A percentile compares a stretch with the other conserved stretches of the same genome.
Evolutionary conservation across 2,329 filamentous ascomycete species (phyloP).

Genomic region (Ophiocordyceps camponoti-leonardi): DNA sequence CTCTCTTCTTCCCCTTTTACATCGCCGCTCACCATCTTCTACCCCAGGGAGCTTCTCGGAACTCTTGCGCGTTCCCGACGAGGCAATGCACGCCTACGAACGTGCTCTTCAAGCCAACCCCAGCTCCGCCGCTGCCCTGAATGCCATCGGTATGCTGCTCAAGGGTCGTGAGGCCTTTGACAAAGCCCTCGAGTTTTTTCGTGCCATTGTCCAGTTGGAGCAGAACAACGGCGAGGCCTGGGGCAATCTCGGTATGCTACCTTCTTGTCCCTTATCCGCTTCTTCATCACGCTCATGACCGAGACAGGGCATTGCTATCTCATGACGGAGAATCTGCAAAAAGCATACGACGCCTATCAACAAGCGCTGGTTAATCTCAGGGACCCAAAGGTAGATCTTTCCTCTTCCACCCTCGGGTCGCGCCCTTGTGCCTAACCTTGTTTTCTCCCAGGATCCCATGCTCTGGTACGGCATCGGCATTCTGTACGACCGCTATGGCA

Average conservation of each 20-base stretch:
- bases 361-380: conserved; percentile 83
- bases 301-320: conserved; percentile 79
- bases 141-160: conserved; percentile 79
- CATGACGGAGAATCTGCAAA: conserved; percentile 97
- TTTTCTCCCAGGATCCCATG: conserved; percentile 57
- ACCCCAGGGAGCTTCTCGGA: conserved; percentile 64
- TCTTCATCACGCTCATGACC: conserved; percentile 5
- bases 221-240: conserved; percentile 83
- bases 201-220: conserved; percentile 82
- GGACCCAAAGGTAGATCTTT: conserved; percentile 59
- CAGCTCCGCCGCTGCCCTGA: conserved; percentile 82
- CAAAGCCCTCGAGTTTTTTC: conserved; percentile 83
- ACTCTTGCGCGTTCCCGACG: conserved; percentile 72
- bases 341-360: conserved; percentile 93
- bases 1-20: conserved; percentile 3
- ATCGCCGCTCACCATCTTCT: background rate
- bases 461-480: conserved; percentile 99
- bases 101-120: conserved; percentile 75
- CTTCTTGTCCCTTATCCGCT: conserved; percentile 7
- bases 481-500: conserved; percentile 89
- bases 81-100: conserved; percentile 81
- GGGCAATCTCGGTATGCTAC: conserved; percentile 70
- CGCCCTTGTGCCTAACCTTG: conserved; percentile 2
- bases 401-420: background rate
- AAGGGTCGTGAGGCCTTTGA: conserved; percentile 86